Base-by-base conservation (phyloP, 352 stramenopile species). In the Phytophthora boehmeriae region DNA sequence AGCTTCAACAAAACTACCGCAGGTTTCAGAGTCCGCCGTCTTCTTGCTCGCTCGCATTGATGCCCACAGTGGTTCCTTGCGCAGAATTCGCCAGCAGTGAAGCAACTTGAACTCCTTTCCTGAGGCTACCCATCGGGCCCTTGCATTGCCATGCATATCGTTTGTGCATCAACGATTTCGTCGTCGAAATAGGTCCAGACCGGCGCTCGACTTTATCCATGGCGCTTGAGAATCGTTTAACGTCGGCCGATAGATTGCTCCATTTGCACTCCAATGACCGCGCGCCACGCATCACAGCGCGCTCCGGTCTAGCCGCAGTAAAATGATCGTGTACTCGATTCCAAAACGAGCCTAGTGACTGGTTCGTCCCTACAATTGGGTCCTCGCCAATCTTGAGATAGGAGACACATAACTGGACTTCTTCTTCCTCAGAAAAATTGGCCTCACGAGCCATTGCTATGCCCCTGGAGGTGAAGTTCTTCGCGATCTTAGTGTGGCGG, bases 61-160 rank as follows among this genome's bases (percentile, higher is more conserved):
- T 20, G 35, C 19, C 17, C 41, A 47, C 1, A 10, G 9, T 9
- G 41, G 19, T 20, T 47, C 41, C 1, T 27, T 47, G 17, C 2
- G 20, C 17, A 47, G 36, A n/a, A 62, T 28, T 22, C 27, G 17
- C 54, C 54, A 54, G 17, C 44, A 62, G 25, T 62, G 54, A 1
- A 50, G 8, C 8, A 54, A 49, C 1, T 22, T 32, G 17, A 62
- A 54, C 3, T 22, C 4, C 11, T 61, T 54, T 17, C 30, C 35
- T 10, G 45, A 32, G 8, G 8, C 9, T 2, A 34, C 32, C 2
- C 10, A 16, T 50, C 46, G 1, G 13, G 38, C 1, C 13, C 11
- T 36, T 62, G n/a, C 20, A 34, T 59, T 16, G 14, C 38, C 41
- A 51, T n/a, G 17, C 51, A 54, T 14, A 46, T 13, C 9, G 43